Percentiles rank a stretch among this genome's conserved stretches.
phyloP scores from a whole-genome alignment of 495 filamentous ascomycete genomes.

The Pyronema domesticum region DNA sequence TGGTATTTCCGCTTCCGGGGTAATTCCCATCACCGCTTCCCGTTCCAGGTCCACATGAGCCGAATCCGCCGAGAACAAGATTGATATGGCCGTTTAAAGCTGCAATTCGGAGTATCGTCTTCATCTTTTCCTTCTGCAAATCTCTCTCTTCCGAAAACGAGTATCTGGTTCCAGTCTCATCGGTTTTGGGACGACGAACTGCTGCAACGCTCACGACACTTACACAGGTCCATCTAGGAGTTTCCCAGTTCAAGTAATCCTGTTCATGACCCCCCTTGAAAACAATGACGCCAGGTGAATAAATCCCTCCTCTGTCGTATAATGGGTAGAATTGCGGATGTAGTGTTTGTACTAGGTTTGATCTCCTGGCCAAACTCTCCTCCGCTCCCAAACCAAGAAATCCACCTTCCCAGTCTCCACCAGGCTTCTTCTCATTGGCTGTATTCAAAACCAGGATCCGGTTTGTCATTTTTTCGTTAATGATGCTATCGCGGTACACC shows the following conservation, averaged over 20 bases:
- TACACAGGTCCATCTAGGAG: constrained; percentile 32
- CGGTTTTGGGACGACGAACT: constrained; percentile 50
- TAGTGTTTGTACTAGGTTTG: constrained; percentile 48
- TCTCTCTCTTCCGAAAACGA: constrained; percentile 50
- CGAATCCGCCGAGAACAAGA: constrained; percentile 53
- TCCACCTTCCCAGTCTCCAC: constrained; percentile 63
- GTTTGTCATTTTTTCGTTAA: constrained; percentile 17
- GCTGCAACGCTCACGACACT: constrained; percentile 56
- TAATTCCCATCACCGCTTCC: constrained; percentile 10
- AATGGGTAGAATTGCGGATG: constrained; percentile 53
- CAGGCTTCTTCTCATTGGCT: constrained; percentile 55
- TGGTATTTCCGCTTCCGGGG: neutral
- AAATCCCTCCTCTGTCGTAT: constrained; percentile 45
- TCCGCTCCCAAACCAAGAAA: constrained; percentile 42
- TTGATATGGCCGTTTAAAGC: constrained; percentile 38
- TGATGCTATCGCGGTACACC: constrained; percentile 4
- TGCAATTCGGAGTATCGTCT: constrained; percentile 48
- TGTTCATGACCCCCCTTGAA: constrained; percentile 36
- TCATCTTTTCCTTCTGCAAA: constrained; percentile 53
- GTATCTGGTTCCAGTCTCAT: constrained; percentile 44
- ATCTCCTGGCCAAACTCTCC: constrained; percentile 51
- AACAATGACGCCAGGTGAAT: constrained; percentile 43
- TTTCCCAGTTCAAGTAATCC: constrained; percentile 31
- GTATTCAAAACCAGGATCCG: constrained; percentile 52
- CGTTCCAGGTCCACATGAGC: constrained; percentile 38